Evolutionary conservation across 495 filamentous ascomycete species (phyloP), one percentile per base, ranked within the genome.

Genomic region (Xylaria curta): DNA sequence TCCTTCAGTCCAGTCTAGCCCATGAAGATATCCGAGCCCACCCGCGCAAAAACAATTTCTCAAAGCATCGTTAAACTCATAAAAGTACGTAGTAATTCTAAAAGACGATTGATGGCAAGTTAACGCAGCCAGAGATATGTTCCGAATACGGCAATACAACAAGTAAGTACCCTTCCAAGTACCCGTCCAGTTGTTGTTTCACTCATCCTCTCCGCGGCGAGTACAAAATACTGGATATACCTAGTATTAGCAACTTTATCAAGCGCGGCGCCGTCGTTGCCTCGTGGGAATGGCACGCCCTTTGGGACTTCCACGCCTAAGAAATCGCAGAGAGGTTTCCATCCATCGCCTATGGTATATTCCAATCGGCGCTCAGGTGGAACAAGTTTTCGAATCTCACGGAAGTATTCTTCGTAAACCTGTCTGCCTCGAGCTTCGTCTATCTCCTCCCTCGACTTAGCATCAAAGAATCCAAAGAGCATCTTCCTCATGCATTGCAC

Each of bases 261-360:
- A 19, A 70, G 64, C 13, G 66, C 47, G 58, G 67, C 64, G 12
- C 40, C 61, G 40, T 73, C 72, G 21, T 73, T 73, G 33, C 66
- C 21, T 44, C 51, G 67, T 21, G 72, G 72, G 19, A 73, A 73
- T 36, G 72, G 67, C 38, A 73, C 68, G 1, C 59, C 72, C 17
- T 77, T 21, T 19, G 76, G 76, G 10, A 74, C 74, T 17, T 73
- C 68, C 42, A 76, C 73, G 15, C 75, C 81, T 26, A 85, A 62
- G 58, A 84, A 82, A 46, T 72, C 36, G 53, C 84, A 87, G 53
- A 87, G 78, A 40, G 83, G 82, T 54, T 78, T 82, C 84, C 84
- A 86, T 13, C 84, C 84, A 62, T 84, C 78, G 63, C 82, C 77
- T 38, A 86, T 79, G n/a, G 78, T 74, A 70, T 79, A 87, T 65